Conservation (phyloP, 352 stramenopile genomes). For the Pythium dissotocum region DNA sequence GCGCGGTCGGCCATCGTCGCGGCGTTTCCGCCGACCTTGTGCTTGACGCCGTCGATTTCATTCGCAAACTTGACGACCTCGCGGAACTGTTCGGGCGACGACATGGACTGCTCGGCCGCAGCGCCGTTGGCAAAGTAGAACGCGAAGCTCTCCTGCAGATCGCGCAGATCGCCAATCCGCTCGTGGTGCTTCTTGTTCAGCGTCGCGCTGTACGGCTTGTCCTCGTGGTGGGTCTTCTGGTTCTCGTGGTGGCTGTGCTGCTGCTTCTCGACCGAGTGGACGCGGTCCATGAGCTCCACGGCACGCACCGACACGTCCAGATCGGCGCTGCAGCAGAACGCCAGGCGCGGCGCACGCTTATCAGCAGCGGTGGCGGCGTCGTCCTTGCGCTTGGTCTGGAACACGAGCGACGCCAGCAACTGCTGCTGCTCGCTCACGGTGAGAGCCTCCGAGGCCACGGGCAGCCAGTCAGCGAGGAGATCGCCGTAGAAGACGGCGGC, state of each 20-base stretch:
- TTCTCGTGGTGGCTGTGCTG: constrained; percentile 37
- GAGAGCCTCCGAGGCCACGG: constrained; percentile 35
- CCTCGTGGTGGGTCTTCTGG: constrained; percentile 36
- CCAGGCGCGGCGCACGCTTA: constrained; percentile 41
- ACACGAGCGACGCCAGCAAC: constrained; percentile 64
- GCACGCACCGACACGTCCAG: constrained; percentile 77
- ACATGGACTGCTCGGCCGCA: constrained; percentile 83
- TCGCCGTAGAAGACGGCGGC: constrained; percentile 65
- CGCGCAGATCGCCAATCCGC: constrained; percentile 58
- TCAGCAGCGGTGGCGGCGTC: background rate
- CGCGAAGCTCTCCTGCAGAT: constrained; percentile 79
- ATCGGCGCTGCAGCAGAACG: constrained; percentile 84
- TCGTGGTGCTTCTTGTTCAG: constrained; percentile 67
- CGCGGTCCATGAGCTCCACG: constrained; percentile 69
- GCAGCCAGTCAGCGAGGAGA: constrained; percentile 49
- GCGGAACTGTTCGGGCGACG: constrained; percentile 71
- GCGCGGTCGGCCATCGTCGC: constrained; percentile 80
- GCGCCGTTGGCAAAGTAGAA: constrained; percentile 83
- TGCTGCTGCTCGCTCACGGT: constrained; percentile 58
- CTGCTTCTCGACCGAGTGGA: constrained; percentile 47
- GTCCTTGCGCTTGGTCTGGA: constrained; percentile 44
- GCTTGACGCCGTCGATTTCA: constrained; percentile 51
- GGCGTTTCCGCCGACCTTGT: constrained; percentile 76
- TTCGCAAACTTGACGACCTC: constrained; percentile 72
- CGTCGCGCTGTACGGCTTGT: constrained; percentile 19